Percentiles rank a stretch among this genome's conserved stretches.
These are phyloP conservation scores for Laburnicola sp. DNA, from an alignment of 2,329 filamentous ascomycete species.

Conservation along the genomic window DNA sequence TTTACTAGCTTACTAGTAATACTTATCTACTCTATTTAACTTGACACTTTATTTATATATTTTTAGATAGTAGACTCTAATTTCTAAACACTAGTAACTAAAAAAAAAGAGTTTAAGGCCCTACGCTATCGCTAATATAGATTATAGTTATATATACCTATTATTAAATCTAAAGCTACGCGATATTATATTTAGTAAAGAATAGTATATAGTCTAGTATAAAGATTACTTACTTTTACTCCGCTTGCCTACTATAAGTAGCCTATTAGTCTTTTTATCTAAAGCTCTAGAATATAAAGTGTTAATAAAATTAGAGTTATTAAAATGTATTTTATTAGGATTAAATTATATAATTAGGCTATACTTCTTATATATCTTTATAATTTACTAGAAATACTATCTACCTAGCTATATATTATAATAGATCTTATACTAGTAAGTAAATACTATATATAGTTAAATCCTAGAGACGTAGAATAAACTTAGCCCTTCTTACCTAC, in stretches of 20 bases:
- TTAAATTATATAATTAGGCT: conserved; percentile 19
- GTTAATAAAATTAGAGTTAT: conserved; percentile 15
- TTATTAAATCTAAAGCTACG: background rate
- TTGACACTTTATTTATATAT: background rate
- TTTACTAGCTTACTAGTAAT: background rate
- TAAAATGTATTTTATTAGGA: conserved; percentile 16
- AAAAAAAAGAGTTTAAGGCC: background rate
- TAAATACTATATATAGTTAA: background rate
- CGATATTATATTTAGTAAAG: background rate
- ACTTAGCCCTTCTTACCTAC: background rate
- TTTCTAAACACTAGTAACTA: background rate
- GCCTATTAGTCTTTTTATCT: background rate
- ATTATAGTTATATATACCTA: background rate
- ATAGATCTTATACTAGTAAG: conserved; percentile 1
- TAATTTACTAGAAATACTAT: conserved; percentile 1
- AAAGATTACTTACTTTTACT: background rate
- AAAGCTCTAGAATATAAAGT: conserved; percentile 3
- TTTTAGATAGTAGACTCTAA: background rate
- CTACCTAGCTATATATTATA: conserved; percentile 5
- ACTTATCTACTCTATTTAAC: background rate
- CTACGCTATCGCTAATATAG: background rate
- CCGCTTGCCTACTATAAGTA: background rate
- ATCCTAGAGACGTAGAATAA: background rate
- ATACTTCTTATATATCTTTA: conserved; percentile 3
- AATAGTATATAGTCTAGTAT: too few species aligned